Base-by-base conservation (phyloP, 352 stramenopile species). In the Globisporangium nodosum region DNA sequence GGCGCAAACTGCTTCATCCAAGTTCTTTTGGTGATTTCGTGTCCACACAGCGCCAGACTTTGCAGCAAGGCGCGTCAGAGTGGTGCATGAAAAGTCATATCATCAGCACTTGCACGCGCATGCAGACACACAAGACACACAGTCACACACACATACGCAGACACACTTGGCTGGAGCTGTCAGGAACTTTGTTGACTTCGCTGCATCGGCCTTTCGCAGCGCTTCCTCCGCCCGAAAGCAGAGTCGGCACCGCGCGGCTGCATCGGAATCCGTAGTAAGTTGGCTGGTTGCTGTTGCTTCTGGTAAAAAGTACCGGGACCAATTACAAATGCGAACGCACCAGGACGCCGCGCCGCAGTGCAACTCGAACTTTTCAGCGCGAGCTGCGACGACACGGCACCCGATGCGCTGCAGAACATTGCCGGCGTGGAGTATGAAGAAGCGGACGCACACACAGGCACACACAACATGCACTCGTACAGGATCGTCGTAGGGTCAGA, bases 21-120 rank as follows among this genome's bases (percentile, higher is more conserved):
- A 74, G 24, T 27, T 27, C 24, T 27, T 27, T 64, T 76, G 78
- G 81, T 88, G 74, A 74, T 55, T 61, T 60, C 71, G 77, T 76
- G 74, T 90, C 81, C 67, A 87, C 81, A 90, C 62, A 66, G 66
- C 63, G 40, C 64, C 52, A 47, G 54, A 27, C 65, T 52, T 59
- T 68, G 43, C 52, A 65, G 69, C 66, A 20, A 33, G 21, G 62
- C 60, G 39, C 59, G 70, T 92, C 81, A 78, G 84, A 87, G 84
- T 94, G 84, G 84, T 94, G 84, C 84, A 92, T 94, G 80, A 91
- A 27, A 66, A 61, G 66, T 94, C 64, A 77, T 78, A 90, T 94
- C 84, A 91, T 87, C 66, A 87, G 90, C 82, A 81, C 73, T 60
- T 50, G 33, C 39, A 35, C 45, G 40, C 56, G 61, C 18, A 31